Evolutionary conservation across 495 filamentous ascomycete species (phyloP).

Genomic region (Xylaria flabelliformis): DNA sequence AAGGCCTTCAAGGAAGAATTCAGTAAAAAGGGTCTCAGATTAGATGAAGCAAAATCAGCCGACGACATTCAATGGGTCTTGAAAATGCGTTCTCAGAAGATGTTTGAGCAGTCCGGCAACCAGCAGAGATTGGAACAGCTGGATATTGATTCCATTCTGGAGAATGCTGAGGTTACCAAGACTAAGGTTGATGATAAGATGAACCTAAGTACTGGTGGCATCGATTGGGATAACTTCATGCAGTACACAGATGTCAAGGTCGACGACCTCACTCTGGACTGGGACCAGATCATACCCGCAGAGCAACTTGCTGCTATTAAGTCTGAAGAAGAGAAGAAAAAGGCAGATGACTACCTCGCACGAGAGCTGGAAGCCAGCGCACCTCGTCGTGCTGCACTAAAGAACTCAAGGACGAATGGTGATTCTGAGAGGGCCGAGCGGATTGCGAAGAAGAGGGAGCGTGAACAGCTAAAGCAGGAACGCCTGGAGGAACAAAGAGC

Average conservation of each 20-base stretch:
- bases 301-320: conserved; percentile 88
- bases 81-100: conserved; percentile 90
- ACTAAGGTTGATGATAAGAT: conserved; percentile 78
- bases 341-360: conserved; percentile 81
- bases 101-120: conserved; percentile 97
- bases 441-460: conserved; percentile 88
- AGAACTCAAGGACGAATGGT: conserved; percentile 63
- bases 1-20: conserved; percentile 70
- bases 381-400: conserved; percentile 74
- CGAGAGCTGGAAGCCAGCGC: conserved; percentile 84
- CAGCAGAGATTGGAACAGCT: conserved; percentile 95
- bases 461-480: conserved; percentile 69
- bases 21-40: conserved; percentile 59
- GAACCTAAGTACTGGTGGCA: conserved; percentile 70
- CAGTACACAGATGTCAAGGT: conserved; percentile 95
- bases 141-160: conserved; percentile 97
- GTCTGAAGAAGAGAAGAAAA: conserved; percentile 82
- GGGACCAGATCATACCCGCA: conserved; percentile 98
- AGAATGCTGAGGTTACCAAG: conserved; percentile 93
- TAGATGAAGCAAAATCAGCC: conserved; percentile 79
- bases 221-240: conserved; percentile 95
- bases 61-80: conserved; percentile 93
- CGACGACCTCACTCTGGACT: conserved; percentile 77
- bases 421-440: conserved; percentile 81
- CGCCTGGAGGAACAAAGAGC: conserved; percentile 66